Evolutionary conservation across 2,329 filamentous ascomycete genomes (phyloP).

Genomic region (Dactylellina parvicollis): DNA sequence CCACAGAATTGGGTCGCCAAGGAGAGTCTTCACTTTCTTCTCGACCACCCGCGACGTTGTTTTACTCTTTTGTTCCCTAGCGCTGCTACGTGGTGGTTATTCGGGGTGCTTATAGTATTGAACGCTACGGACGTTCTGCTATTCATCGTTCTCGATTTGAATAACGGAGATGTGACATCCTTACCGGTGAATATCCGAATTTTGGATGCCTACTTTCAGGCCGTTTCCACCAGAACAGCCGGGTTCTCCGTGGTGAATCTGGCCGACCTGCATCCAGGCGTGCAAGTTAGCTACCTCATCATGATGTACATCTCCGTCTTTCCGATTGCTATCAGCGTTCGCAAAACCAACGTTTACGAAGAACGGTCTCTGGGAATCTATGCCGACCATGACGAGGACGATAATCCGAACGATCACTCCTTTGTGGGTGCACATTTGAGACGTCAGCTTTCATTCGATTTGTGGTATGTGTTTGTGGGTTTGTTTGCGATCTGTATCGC

Average conservation of each 20-base stretch:
- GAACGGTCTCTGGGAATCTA: constrained; percentile 85
- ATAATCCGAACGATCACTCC: constrained; percentile 72
- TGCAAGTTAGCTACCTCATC: constrained; percentile 92
- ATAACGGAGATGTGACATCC: constrained; percentile 73
- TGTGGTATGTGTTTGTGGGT: constrained; percentile 96
- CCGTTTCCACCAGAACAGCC: constrained; percentile 86
- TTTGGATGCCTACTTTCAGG: constrained; percentile 88
- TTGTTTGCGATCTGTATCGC: constrained; percentile 92
- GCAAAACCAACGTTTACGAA: constrained; percentile 94
- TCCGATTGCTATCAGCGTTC: constrained; percentile 93
- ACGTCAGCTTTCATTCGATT: constrained; percentile 91
- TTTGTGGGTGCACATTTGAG: constrained; percentile 93
- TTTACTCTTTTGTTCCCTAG: constrained; percentile 94
- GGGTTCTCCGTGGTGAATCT: constrained; percentile 87
- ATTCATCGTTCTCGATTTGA: constrained; percentile 89
- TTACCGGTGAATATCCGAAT: constrained; percentile 79
- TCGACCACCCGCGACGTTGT: constrained; percentile 94
- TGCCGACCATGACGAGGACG: constrained; percentile 64
- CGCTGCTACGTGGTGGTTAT: constrained; percentile 93
- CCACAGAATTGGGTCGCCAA: constrained; percentile 70
- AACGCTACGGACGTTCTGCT: constrained; percentile 88
- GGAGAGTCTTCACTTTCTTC: constrained; percentile 88
- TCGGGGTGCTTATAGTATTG: constrained; percentile 81
- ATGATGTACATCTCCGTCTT: constrained; percentile 99
- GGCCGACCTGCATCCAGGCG: constrained; percentile 81